These are phyloP conservation scores for Entonaema liquescens DNA, from an alignment of 495 filamentous ascomycete genomes.

Conservation along the genomic window DNA sequence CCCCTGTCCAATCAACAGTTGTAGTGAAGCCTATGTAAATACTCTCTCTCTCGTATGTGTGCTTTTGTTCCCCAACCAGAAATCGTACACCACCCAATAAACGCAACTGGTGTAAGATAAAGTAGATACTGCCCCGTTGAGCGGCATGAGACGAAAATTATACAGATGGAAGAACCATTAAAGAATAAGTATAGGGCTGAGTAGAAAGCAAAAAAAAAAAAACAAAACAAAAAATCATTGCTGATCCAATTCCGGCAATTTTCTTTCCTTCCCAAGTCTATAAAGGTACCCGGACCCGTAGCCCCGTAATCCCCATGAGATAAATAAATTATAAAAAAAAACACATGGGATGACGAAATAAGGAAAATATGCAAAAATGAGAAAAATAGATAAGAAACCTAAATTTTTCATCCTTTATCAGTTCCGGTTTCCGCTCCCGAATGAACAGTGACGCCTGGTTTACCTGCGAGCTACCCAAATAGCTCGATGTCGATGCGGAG, in stretches of 20 bases:
- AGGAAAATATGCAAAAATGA: not conserved
- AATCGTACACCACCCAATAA: slow-evolving; percentile 33
- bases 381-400: slow-evolving; percentile 4
- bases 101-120: not conserved
- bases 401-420: slow-evolving; percentile 12
- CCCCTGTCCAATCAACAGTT: slow-evolving; percentile 6
- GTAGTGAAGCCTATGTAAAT: not conserved
- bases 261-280: slow-evolving; percentile 32
- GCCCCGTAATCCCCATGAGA: slow-evolving; percentile 1
- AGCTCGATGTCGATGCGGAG: slow-evolving; percentile 20
- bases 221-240: slow-evolving; percentile 27
- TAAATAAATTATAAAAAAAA: not conserved
- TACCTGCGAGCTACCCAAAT: slow-evolving; percentile 2
- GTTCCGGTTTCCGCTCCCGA: not conserved
- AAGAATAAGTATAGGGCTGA: slow-evolving; percentile 8
- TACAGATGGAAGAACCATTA: slow-evolving; percentile 38
- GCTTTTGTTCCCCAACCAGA: slow-evolving; percentile 13
- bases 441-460: slow-evolving; percentile 27
- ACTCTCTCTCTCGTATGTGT: slow-evolving; percentile 7
- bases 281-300: slow-evolving; percentile 29
- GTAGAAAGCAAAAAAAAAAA: slow-evolving; percentile 1
- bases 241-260: slow-evolving; percentile 39
- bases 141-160: slow-evolving; percentile 13
- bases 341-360: slow-evolving; percentile 30
- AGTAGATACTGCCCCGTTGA: slow-evolving; percentile 11